Conservation (phyloP, 169 alveolate species). For the Plasmodium coatneyi region DNA sequence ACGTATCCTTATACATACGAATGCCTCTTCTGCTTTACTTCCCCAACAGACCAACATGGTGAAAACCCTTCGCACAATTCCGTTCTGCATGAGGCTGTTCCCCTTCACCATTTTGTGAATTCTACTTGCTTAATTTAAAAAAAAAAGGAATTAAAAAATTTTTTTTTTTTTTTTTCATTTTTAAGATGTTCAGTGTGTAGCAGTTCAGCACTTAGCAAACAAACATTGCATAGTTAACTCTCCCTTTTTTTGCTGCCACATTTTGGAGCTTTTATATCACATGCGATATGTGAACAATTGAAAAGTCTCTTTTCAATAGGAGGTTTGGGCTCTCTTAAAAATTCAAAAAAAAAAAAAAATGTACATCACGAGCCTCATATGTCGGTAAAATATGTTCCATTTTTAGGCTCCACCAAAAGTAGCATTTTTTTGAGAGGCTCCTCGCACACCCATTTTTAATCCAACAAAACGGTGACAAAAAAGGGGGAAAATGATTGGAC, state of each 20-base stretch:
- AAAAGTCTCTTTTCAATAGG: background rate
- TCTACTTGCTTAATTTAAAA: background rate
- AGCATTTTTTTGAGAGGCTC: background rate
- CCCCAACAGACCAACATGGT: background rate
- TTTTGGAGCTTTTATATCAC: background rate
- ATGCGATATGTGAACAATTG: background rate
- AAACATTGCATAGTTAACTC: background rate
- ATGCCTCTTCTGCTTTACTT: background rate
- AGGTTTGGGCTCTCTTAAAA: background rate
- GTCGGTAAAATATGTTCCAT: background rate
- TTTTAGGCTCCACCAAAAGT: background rate
- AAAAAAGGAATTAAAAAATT: background rate
- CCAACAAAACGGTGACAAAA: background rate
- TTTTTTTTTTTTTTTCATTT: background rate
- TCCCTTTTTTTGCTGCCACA: background rate
- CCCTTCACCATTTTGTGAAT: background rate
- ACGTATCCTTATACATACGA: background rate
- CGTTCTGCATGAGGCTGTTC: background rate
- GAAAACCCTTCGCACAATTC: background rate
- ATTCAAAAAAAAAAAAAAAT: background rate
- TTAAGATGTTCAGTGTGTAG: background rate
- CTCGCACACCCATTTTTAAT: background rate
- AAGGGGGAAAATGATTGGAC: background rate
- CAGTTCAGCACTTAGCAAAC: background rate
- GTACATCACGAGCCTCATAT: background rate